Evolutionary conservation across 768 basidiomycete species (phyloP).

Genomic region (Trametes villosa): DNA sequence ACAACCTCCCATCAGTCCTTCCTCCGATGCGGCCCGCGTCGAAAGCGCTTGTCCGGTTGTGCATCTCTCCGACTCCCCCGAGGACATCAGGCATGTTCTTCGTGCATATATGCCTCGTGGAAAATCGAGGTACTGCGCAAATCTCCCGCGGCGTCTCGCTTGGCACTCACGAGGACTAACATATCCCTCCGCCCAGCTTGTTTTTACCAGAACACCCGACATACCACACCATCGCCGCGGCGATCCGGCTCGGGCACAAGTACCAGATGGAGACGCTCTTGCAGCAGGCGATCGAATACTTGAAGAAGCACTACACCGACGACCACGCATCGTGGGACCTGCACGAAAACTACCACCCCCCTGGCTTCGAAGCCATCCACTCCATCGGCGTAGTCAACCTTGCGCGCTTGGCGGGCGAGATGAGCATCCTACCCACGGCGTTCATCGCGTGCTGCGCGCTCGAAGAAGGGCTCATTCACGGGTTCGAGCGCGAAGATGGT

Average conservation of each 20-base stretch:
- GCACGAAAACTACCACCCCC: background rate
- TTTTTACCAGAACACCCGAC: no score
- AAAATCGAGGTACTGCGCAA: background rate
- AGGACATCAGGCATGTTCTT: background rate
- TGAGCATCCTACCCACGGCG: constrained; percentile 4
- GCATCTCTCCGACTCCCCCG: background rate
- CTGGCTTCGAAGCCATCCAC: background rate
- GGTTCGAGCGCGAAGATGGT: constrained; percentile 3
- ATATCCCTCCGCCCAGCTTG: no score
- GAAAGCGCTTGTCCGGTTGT: background rate
- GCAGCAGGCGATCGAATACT: background rate
- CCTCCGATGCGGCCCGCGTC: background rate
- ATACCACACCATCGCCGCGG: background rate
- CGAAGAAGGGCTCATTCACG: background rate
- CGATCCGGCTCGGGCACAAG: constrained; percentile 17
- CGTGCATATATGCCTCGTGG: background rate
- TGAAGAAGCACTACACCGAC: constrained; percentile 7
- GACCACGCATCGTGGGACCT: constrained; percentile 5
- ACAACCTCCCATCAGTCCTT: background rate
- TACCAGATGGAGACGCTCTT: constrained; percentile 15
- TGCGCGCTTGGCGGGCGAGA: constrained; percentile 7
- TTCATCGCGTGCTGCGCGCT: background rate
- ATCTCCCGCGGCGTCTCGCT: background rate
- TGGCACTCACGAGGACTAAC: no score
- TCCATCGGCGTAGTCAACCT: constrained; percentile 17